Evolutionary conservation across 164 flowering plant genomes (phyloP), one percentile per base, ranked within the genome.

Genomic region (Aristolochia contorta): DNA sequence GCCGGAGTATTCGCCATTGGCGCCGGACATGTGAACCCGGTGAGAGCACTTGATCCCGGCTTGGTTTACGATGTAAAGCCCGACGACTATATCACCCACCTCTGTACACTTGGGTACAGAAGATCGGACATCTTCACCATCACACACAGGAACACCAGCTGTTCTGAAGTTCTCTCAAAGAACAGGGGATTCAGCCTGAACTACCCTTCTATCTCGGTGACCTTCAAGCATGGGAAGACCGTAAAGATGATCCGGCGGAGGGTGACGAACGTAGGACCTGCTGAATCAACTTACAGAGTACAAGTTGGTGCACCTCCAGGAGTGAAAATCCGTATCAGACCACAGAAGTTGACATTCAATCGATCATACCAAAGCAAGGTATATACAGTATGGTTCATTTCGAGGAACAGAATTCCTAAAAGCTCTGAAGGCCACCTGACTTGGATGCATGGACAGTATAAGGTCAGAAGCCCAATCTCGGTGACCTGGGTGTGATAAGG

Each of bases 1-100:
- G 96, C 96, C 1, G 74, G 64, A 24, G 61, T 78, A 25, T 90
- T 87, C 25, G 84, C 93, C 2, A 69, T 72, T n/a, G 98, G 98
- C 45, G 77, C 97, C 1, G 98, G 98, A 18, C 93, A 93, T 30
- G 86, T 93, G 19, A 84, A 89, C 71, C 98, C 98, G 4, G 76
- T 24, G n/a, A 75, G 74, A 68, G 98, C 94, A 23, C 65, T 82
- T 15, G 65, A 80, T 62, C 97, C 98, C 9, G 98, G 97, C 41
- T 56, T 93, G 74, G 66, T 93, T 23, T 93, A 89, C 54, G 89
- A 93, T 55, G 85, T 83, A 59, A 70, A 47, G 63, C 84, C 94
- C 62, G 75, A 69, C 19, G 97, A 93, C 15, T 90, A 89, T 56
- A 60, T 89, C 27, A 73, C 69, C 65, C 91, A 89, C 73, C 78